These are phyloP conservation scores for Chalciporus pseudorubinellus DNA, from an alignment of 768 basidiomycete species.

Conservation along the genomic window DNA sequence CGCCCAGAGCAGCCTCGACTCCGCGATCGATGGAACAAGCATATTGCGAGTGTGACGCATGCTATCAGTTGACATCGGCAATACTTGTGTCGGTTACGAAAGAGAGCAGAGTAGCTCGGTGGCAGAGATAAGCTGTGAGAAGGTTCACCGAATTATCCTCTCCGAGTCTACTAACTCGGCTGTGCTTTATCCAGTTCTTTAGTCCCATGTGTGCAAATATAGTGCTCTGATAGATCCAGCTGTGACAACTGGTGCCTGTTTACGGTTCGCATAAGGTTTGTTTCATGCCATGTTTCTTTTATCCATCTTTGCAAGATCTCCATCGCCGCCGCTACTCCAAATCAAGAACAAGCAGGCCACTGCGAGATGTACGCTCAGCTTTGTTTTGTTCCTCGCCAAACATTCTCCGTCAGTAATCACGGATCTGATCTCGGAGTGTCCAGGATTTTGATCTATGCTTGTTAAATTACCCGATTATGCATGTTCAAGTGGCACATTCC, in stretches of 20 bases:
- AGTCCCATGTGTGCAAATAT: constrained; percentile 18
- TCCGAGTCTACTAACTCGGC: constrained; percentile 16
- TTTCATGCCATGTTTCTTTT: constrained; percentile 32
- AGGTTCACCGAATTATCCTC: constrained; percentile 12
- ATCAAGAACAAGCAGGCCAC: constrained; percentile 18
- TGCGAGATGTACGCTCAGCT: constrained; percentile 8
- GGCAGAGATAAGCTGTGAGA: constrained; percentile 25
- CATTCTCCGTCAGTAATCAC: constrained; percentile 16
- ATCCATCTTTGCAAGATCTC: constrained; percentile 25
- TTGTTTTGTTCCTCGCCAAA: constrained; percentile 20
- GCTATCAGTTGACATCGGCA: not conserved
- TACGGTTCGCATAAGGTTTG: constrained; percentile 27
- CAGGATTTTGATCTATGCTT: constrained; percentile 10
- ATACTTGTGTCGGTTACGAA: too few relatives aligned
- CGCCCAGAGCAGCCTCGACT: not conserved
- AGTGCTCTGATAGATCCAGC: constrained; percentile 10
- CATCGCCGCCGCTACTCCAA: constrained; percentile 19
- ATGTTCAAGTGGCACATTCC: constrained; percentile 17
- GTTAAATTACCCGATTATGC: constrained; percentile 18
- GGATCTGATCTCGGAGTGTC: constrained; percentile 20
- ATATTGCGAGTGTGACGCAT: not conserved
- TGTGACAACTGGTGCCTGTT: constrained; percentile 23
- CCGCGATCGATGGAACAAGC: not conserved
- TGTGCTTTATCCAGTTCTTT: constrained; percentile 12
- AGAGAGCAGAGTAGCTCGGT: too few relatives aligned